Evolutionary conservation across 345 rosid genomes (phyloP).

Genomic region (Rhizophora apiculata): DNA sequence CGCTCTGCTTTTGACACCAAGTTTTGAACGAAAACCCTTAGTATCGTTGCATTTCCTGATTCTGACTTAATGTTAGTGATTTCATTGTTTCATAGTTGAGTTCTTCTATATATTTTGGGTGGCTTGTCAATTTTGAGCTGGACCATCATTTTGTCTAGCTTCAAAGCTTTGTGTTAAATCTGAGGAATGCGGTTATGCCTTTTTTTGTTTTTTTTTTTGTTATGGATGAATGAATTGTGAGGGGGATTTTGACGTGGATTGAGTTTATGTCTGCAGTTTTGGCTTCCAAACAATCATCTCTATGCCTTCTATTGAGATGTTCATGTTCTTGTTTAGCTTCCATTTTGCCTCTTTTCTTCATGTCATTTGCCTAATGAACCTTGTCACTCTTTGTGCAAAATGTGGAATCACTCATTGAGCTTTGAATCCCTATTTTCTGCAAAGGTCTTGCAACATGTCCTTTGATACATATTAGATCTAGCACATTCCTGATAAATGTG

Average conservation of each 20-base stretch:
- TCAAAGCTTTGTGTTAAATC: too few species aligned
- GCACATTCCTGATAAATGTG: not conserved
- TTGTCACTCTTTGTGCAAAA: not conserved
- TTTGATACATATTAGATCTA: not conserved
- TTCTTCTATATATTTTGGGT: too few species aligned
- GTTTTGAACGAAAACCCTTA: too few species aligned
- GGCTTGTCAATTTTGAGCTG: too few species aligned
- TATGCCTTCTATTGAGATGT: not conserved
- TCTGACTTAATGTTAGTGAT: too few species aligned
- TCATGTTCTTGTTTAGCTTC: not conserved
- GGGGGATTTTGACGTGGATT: not conserved
- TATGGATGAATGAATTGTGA: constrained; percentile 4
- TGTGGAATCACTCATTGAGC: not conserved
- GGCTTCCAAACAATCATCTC: too few species aligned
- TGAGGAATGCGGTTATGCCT: not conserved
- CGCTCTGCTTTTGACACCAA: too few species aligned
- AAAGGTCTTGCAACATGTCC: not conserved
- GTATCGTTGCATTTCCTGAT: too few species aligned
- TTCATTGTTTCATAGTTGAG: too few species aligned
- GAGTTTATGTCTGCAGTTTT: not conserved
- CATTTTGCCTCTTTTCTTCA: not conserved
- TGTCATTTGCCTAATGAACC: not conserved
- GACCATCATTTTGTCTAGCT: too few species aligned
- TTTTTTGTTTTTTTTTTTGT: too few species aligned
- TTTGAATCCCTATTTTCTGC: not conserved